Evolutionary conservation across 2,329 filamentous ascomycete genomes (phyloP).

Genomic region (Rhynchosporium agropyri): DNA sequence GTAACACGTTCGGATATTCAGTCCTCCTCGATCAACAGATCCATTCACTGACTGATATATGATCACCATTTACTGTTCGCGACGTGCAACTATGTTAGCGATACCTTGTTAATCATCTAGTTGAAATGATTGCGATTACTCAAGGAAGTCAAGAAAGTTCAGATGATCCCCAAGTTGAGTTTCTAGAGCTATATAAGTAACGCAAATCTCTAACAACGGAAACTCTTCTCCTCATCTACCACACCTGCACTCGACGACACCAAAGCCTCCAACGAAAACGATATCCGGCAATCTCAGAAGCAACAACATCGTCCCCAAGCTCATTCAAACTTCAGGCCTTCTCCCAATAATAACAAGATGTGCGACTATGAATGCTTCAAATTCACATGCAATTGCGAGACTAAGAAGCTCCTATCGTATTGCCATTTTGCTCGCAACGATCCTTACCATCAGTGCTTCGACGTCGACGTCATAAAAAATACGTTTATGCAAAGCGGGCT

Average conservation of each 20-base stretch:
- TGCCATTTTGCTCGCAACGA: constrained; percentile 20
- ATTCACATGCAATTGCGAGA: background rate
- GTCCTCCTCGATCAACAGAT: too few species aligned
- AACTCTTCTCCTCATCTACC: background rate
- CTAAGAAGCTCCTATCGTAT: background rate
- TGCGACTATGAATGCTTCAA: constrained; percentile 3
- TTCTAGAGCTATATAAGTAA: background rate
- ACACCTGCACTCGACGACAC: background rate
- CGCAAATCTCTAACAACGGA: background rate
- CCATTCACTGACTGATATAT: too few species aligned
- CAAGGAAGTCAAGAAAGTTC: background rate
- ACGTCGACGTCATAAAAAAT: background rate
- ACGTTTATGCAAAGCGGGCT: background rate
- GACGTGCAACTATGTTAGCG: background rate
- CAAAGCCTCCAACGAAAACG: background rate
- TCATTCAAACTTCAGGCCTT: background rate
- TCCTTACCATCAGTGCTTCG: constrained; percentile 7
- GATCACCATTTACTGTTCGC: too few species aligned
- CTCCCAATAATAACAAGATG: background rate
- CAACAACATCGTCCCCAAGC: background rate
- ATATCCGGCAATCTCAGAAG: background rate
- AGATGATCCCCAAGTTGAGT: background rate
- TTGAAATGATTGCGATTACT: background rate
- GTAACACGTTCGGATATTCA: too few species aligned
- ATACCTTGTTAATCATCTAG: background rate